A percentile compares a stretch with the other conserved stretches of the same genome.
phyloP scores from a whole-genome alignment of 495 filamentous ascomycete genomes.

The Darksidea phi region DNA sequence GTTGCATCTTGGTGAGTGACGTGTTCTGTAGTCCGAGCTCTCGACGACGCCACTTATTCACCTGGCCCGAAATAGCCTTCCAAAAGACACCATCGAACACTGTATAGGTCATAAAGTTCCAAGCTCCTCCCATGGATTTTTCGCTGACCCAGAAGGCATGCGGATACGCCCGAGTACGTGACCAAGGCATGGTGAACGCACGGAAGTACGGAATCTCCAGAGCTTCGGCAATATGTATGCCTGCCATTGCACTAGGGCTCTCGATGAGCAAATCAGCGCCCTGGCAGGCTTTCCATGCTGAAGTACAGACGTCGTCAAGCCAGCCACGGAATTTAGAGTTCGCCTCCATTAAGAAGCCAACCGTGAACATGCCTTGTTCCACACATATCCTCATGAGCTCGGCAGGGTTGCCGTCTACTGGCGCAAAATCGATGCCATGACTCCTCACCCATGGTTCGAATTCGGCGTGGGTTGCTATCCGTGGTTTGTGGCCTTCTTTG shows the following conservation, averaged over 20 bases:
- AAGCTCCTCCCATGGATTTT: constrained; percentile 88
- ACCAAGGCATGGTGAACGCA: constrained; percentile 99
- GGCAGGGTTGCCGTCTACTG: constrained; percentile 85
- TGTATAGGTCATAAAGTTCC: constrained; percentile 93
- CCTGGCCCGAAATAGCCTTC: constrained; percentile 85
- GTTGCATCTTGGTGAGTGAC: constrained; percentile 84
- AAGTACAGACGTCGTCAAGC: constrained; percentile 82
- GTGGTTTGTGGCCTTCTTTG: constrained; percentile 79
- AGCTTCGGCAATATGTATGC: constrained; percentile 98
- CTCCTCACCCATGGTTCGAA: constrained; percentile 84
- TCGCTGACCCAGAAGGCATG: constrained; percentile 96
- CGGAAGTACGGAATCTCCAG: constrained; percentile 93
- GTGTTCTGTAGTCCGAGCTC: constrained; percentile 76
- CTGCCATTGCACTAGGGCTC: constrained; percentile 94
- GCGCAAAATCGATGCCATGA: constrained; percentile 88
- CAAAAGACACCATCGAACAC: constrained; percentile 98
- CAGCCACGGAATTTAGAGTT: constrained; percentile 87
- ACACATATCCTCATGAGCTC: constrained; percentile 96
- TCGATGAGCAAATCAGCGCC: constrained; percentile 89
- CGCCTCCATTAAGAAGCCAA: constrained; percentile 82
- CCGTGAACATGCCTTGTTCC: constrained; percentile 96
- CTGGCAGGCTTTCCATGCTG: constrained; percentile 84
- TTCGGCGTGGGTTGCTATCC: constrained; percentile 88
- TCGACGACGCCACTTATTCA: constrained; percentile 89
- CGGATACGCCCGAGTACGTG: constrained; percentile 89